Base-by-base conservation (phyloP, 176 grass and related monocot species). In the Eleusine indica region DNA sequence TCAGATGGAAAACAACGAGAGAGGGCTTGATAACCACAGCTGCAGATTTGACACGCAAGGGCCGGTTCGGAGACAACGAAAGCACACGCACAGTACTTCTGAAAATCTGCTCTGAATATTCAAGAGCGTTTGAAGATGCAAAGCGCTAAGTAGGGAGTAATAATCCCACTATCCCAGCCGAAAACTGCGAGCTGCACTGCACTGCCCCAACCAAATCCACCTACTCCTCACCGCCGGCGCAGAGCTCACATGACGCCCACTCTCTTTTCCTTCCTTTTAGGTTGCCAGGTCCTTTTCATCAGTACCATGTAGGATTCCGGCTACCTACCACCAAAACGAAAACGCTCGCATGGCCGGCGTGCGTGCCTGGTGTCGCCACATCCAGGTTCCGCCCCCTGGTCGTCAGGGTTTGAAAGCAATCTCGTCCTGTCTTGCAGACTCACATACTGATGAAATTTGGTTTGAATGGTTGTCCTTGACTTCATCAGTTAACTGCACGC, bases 291-390 rank as follows among this genome's bases (percentile, higher is more conserved):
- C 71, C 53, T 81, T 80, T 63, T 71, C 56, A 30, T 43, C 65
- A 18, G 72, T 66, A 75, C 70, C 75, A 74, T 29, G 78, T 41
- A 67, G 77, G 78, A 78, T 86, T 86, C 78, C 73, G 83, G 75
- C 30, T 69, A 84, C 66, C 88, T 73, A 78, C 69, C 79, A 77
- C 69, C 79, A 77, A 29, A 70, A 49, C 41, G 2, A 18, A 8
- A 57, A 39, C 61, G 41, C 41, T 43, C 44, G 8, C 44, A 47
- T 11, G 16, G 9, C 52, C 8, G 6, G 42, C 42, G 7, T 6
- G 42, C 42, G 6, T 44, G 42, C 5, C 44, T 10, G 9, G 44
- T 47, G 44, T 47, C 44, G 44, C 44, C 44, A 47, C 56, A 3
- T 51, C 4, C 52, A 54, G 52, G 52, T 54, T 58, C 54, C 21